Evolutionary conservation across 352 stramenopile genomes (phyloP), one percentile per base, ranked within the genome.

Genomic region (Phytophthora idaei): DNA sequence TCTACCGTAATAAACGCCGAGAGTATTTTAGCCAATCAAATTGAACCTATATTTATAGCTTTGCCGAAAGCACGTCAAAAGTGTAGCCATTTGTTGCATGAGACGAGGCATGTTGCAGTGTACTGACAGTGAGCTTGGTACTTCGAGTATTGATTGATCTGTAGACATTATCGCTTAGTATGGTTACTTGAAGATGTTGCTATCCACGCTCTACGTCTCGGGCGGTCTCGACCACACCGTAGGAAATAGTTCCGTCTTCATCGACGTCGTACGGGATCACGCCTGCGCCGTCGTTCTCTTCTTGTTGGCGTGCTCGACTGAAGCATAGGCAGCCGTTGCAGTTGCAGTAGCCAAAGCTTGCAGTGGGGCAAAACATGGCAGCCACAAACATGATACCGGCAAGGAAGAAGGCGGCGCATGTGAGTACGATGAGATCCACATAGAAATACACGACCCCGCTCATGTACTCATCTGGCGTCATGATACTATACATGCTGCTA

Each of bases 391-490:
- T 64, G 28, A 76, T 36, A 4, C 64, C 76, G 15, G 69, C 74
- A 15, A 81, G 59, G 37, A 80, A 74, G 64, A 76, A 73, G 31
- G 64, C 58, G 50, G 78, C 64, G n/a, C 74, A 74, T 37, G 76
- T 61, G 45, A 88, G 66, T 55, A 85, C 65, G 39, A 88, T 70
- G 57, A 88, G 79, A 58, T 88, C 80, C 42, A 80, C 81, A 70
- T 88, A 88, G 51, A 88, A 88, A 61, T 86, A 86, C 53, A 88
- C 78, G 46, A 88, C 78, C 47, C 80, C 80, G 61, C 81, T 81
- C 77, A 88, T 88, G 75, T 86, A 86, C 64, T 88, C 80, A 53
- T 89, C 80, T 0, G 80, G 80, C 6, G 77, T 85, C 64, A 89
- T 71, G 44, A 84, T 76, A 46, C 76, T 74, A 53, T 85, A 83